Conservation (phyloP, 208 protist genomes). For the Leishmania tropica region DNA sequence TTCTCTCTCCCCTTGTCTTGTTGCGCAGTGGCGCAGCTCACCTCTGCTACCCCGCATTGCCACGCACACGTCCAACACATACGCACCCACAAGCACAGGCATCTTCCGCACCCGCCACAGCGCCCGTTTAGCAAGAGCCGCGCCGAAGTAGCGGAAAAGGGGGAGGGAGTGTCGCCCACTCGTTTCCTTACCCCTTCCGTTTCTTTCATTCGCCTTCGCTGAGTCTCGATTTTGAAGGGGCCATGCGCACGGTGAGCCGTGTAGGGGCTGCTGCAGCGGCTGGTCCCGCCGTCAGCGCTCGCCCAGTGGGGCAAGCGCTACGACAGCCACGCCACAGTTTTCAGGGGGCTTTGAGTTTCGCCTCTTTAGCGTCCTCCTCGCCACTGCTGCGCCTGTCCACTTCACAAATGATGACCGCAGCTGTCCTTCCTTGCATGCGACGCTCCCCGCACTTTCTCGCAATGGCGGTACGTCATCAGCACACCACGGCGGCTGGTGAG, state of each 20-base stretch:
- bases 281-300: not conserved
- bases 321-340: not conserved
- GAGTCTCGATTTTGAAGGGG: not conserved
- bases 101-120: not conserved
- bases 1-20: not conserved
- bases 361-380: not conserved
- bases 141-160: not conserved
- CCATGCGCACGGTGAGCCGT: not conserved
- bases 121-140: not conserved
- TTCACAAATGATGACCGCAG: not conserved
- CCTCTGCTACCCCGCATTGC: not conserved
- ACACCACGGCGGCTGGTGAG: not conserved
- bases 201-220: not conserved
- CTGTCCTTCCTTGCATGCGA: not conserved
- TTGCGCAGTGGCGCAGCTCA: not conserved
- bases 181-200: not conserved
- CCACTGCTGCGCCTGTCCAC: not conserved
- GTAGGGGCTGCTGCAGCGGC: not conserved
- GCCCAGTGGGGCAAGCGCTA: not conserved
- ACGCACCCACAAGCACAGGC: not conserved
- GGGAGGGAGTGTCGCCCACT: not conserved
- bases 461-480: constrained; percentile 1
- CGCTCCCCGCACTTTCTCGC: not conserved
- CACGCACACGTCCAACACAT: too few species aligned
- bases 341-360: not conserved